Conservation (phyloP, 805 yeast genomes). For the Monosporozyma solicola region DNA sequence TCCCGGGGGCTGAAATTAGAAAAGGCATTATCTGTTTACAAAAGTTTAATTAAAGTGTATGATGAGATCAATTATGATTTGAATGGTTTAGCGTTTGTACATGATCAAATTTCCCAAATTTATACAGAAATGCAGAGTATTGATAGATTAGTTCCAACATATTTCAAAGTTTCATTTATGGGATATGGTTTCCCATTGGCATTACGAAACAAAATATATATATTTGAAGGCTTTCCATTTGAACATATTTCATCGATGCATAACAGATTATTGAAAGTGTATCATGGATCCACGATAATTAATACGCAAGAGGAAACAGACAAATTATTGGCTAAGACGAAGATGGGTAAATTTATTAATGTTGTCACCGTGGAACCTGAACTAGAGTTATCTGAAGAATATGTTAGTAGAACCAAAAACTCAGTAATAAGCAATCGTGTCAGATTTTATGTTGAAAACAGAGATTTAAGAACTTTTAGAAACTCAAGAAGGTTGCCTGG, state of each 20-base stretch:
- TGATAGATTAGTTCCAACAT: conserved; percentile 68
- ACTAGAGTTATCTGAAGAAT: conserved; percentile 19
- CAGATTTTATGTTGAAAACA: conserved; percentile 65
- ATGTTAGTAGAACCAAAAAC: conserved; percentile 29
- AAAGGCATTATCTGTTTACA: conserved; percentile 69
- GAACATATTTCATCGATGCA: conserved; percentile 81
- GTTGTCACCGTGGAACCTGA: conserved; percentile 63
- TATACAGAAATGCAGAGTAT: conserved; percentile 57
- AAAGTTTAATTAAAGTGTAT: conserved; percentile 68
- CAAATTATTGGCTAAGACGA: conserved; percentile 39
- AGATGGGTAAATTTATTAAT: conserved; percentile 65
- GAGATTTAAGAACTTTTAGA: conserved; percentile 61
- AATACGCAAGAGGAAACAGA: conserved; percentile 48
- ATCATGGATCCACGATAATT: conserved; percentile 74
- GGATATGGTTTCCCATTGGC: conserved; percentile 81
- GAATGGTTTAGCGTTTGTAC: conserved; percentile 63
- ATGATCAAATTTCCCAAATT: conserved; percentile 56
- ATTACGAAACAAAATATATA: conserved; percentile 65
- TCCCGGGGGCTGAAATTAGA: conserved; percentile 65
- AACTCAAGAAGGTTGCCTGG: conserved; percentile 67
- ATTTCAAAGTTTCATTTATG: conserved; percentile 67
- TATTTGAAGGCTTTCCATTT: conserved; percentile 79
- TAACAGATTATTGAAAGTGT: conserved; percentile 59
- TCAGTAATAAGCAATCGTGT: conserved; percentile 43
- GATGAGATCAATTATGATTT: conserved; percentile 66